phyloP scores from a whole-genome alignment of 208 protist species.

The Leishmania braziliensis region DNA sequence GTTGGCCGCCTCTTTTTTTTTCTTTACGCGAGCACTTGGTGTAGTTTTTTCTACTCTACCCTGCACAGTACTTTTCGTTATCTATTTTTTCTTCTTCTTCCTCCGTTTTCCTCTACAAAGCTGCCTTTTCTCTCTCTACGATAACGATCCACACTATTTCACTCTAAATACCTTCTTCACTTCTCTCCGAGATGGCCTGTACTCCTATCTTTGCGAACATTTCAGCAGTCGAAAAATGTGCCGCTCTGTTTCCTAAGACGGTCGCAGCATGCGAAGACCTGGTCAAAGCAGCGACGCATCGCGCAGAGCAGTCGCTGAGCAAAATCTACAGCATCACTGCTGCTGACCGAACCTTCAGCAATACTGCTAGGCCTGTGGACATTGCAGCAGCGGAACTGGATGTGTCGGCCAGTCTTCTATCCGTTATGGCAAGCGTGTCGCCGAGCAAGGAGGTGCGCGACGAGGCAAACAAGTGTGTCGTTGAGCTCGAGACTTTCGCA shows the following conservation, averaged over 20 bases:
- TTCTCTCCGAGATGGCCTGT: conserved; percentile 11
- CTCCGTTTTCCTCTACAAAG: background rate
- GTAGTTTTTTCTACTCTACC: background rate
- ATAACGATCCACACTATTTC: background rate
- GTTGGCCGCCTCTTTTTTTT: background rate
- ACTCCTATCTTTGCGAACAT: conserved; percentile 63
- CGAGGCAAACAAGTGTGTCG: conserved; percentile 59
- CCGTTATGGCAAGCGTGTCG: conserved; percentile 59
- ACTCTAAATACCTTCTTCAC: background rate
- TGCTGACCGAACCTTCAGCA: conserved; percentile 47
- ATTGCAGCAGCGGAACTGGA: conserved; percentile 53
- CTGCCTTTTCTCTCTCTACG: background rate
- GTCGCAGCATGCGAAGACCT: conserved; percentile 49
- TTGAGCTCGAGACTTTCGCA: conserved; percentile 64
- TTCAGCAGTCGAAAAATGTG: conserved; percentile 43
- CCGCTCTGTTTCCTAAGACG: conserved; percentile 70
- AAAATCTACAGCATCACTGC: conserved; percentile 41
- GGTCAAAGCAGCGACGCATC: conserved; percentile 46
- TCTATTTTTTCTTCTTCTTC: background rate
- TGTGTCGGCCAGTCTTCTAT: conserved; percentile 65
- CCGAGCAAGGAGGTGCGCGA: conserved; percentile 63
- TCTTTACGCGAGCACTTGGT: background rate
- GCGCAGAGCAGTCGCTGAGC: conserved; percentile 49
- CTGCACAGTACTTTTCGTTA: background rate
- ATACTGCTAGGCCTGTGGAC: conserved; percentile 63